Conservation (phyloP, 148 eudicot genomes). For the Mesembryanthemum crystallinum region DNA sequence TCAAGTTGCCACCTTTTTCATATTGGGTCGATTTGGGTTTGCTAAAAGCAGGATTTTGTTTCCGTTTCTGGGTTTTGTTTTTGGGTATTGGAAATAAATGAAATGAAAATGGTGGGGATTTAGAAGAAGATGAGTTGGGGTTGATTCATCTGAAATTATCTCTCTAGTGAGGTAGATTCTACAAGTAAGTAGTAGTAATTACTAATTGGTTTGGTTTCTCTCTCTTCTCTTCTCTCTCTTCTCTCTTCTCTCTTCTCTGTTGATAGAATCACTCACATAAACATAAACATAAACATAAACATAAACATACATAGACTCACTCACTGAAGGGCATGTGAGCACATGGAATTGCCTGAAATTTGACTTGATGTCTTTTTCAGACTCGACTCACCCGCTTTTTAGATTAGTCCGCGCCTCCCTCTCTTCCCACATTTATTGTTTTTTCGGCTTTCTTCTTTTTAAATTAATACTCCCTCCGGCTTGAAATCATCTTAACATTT, state of each 20-base stretch:
- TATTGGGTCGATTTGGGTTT: background rate
- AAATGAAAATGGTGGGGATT: too few relatives aligned
- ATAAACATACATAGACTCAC: background rate
- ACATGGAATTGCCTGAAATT: conserved; percentile 39
- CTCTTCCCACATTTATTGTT: conserved; percentile 25
- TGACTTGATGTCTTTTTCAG: conserved; percentile 31
- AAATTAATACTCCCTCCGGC: too few relatives aligned
- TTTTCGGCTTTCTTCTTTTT: background rate
- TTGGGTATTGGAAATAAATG: background rate
- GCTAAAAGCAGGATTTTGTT: too few relatives aligned
- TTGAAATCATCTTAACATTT: too few relatives aligned
- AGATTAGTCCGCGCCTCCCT: conserved; percentile 15
- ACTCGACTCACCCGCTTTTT: conserved; percentile 21
- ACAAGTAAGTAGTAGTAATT: too few relatives aligned
- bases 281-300: background rate
- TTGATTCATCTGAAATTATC: too few relatives aligned
- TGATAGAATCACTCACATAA: too few relatives aligned
- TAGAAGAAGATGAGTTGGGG: too few relatives aligned
- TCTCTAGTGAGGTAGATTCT: too few relatives aligned
- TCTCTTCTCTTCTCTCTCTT: background rate
- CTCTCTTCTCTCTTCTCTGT: background rate
- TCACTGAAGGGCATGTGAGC: conserved; percentile 36
- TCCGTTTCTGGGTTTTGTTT: conserved; percentile 3
- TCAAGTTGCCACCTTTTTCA: conserved; percentile 16
- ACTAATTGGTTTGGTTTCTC: too few relatives aligned